Base-by-base conservation (phyloP, 192 early-diverging fungal species). In the Polychytrium aggregatum region DNA sequence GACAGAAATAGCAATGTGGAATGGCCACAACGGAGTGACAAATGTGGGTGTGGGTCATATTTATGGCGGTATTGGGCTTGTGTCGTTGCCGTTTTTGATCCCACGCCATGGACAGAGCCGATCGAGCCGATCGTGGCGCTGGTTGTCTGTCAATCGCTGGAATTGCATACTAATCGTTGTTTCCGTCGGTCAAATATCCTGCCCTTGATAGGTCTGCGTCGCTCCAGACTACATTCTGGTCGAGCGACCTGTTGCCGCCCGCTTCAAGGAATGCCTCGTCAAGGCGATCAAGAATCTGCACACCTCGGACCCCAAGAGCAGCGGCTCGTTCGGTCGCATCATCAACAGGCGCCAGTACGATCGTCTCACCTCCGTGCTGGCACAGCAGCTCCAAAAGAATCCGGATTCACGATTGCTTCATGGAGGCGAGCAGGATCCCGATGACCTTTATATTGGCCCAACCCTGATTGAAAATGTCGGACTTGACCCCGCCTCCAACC, bases 141-240 rank as follows among this genome's bases (percentile, higher is more conserved):
- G n/a, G n/a, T n/a, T n/a, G n/a, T n/a, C n/a, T n/a, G n/a, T n/a
- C n/a, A n/a, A n/a, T n/a, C n/a, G n/a, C n/a, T n/a, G n/a, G n/a
- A n/a, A n/a, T n/a, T n/a, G n/a, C n/a, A n/a, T n/a, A n/a, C n/a
- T n/a, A n/a, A n/a, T n/a, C n/a, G n/a, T n/a, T n/a, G n/a, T n/a
- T n/a, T n/a, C n/a, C n/a, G n/a, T n/a, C n/a, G n/a, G n/a, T n/a
- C n/a, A n/a, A n/a, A n/a, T n/a, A n/a, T n/a, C n/a, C n/a, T n/a
- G n/a, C n/a, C n/a, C n/a, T n/a, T n/a, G n/a, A n/a, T n/a, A 69
- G 57, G 86, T 82, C 0, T 92, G 92, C 54, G 74, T 96, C 45
- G 79, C 81, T 25, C 86, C 87, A 27, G 92, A 96, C 58, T 90
- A 92, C 50, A 55, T 92, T 9, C 56, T 92, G 35, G 71, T 83